Conservation (phyloP, 2,329 filamentous ascomycete genomes). For the Scytalidium sp. region DNA sequence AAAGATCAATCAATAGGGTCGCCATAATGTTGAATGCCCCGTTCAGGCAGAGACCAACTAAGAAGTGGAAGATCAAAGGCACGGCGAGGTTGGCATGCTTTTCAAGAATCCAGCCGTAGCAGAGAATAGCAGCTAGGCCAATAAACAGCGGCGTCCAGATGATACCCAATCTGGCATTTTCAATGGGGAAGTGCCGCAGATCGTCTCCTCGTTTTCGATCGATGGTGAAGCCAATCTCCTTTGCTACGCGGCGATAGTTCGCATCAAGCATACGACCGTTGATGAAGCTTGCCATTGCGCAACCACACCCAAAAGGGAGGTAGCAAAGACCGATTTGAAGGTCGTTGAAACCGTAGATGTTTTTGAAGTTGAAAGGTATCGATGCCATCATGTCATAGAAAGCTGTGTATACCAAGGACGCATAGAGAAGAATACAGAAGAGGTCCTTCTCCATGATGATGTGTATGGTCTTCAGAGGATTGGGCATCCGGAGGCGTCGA, state of each 20-base stretch:
- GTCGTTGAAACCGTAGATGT: constrained; percentile 29
- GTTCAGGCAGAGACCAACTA: constrained; percentile 56
- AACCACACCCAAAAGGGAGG: constrained; percentile 45
- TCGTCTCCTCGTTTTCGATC: constrained; percentile 49
- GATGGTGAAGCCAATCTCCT: constrained; percentile 57
- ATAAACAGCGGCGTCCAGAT: constrained; percentile 52
- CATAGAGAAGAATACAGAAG: constrained; percentile 49
- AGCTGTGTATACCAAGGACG: constrained; percentile 51
- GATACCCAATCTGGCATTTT: constrained; percentile 45
- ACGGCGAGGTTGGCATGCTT: constrained; percentile 48
- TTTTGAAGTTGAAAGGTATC: constrained; percentile 43
- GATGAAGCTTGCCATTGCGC: constrained; percentile 46
- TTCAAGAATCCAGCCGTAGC: constrained; percentile 57
- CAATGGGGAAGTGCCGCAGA: constrained; percentile 31
- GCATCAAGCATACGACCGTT: constrained; percentile 56
- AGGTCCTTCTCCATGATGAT: constrained; percentile 58
- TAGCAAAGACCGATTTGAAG: constrained; percentile 30
- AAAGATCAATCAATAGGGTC: constrained; percentile 61
- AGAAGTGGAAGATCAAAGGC: constrained; percentile 53
- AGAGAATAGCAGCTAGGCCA: constrained; percentile 49
- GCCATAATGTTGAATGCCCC: constrained; percentile 63
- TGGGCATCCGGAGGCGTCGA: constrained; percentile 49
- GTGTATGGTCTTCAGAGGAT: constrained; percentile 52
- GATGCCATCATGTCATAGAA: constrained; percentile 52
- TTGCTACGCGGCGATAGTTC: constrained; percentile 70